Conservation (phyloP, 176 grass and related monocot genomes). For the Phoenix roebelenii region DNA sequence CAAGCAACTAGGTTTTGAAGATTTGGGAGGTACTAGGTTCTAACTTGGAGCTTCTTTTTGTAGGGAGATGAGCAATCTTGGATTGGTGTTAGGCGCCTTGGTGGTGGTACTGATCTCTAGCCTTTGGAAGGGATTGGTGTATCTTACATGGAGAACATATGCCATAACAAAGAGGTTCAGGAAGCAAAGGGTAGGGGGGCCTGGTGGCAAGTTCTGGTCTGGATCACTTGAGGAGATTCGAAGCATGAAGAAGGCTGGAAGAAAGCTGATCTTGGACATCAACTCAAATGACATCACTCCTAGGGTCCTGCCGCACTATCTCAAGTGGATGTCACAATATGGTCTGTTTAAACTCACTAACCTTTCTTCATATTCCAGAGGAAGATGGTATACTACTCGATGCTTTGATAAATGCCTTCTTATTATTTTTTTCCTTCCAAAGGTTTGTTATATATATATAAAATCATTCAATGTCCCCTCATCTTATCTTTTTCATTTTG, state of each 20-base stretch:
- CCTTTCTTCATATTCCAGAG: neutral
- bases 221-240: slow-evolving; percentile 35
- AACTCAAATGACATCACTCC: slow-evolving; percentile 34
- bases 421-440: no score
- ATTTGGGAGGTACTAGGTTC: no score
- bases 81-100: no score
- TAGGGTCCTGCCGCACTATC: slow-evolving; percentile 34
- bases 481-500: no score
- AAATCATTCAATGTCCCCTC: no score
- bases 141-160: slow-evolving; percentile 29
- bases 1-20: no score
- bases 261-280: slow-evolving; percentile 21
- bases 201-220: slow-evolving; percentile 17
- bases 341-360: slow-evolving; percentile 4
- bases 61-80: no score
- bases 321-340: slow-evolving; percentile 38
- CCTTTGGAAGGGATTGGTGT: slow-evolving; percentile 15
- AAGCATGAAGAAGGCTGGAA: slow-evolving; percentile 21
- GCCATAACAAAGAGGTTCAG: slow-evolving; percentile 9
- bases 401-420: no score
- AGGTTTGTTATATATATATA: no score
- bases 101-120: slow-evolving; percentile 3
- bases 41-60: no score
- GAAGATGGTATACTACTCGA: no score
- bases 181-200: slow-evolving; percentile 36